These are phyloP conservation scores for Raphanus hybrid DNA, from an alignment of 441 rosid genomes.

Conservation along the genomic window DNA sequence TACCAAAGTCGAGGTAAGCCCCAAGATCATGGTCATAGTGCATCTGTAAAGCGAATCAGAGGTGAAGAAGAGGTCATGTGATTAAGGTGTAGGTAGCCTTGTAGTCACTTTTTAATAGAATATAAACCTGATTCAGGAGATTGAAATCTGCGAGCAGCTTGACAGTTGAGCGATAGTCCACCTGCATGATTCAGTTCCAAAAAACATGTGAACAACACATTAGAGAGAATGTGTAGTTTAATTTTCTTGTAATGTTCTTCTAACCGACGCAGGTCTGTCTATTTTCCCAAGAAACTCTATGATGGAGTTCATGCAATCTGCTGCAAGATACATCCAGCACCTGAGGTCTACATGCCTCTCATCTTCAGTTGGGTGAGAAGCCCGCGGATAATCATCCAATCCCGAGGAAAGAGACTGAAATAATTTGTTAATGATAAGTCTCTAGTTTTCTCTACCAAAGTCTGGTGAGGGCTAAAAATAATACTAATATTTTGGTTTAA, in stretches of 20 bases:
- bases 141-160: constrained; percentile 83
- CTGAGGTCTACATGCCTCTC: constrained; percentile 96
- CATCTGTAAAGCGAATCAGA: constrained; percentile 56
- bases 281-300: constrained; percentile 53
- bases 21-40: constrained; percentile 82
- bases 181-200: constrained; percentile 48
- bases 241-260: constrained; percentile 5
- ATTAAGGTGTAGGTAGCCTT: background rate
- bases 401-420: constrained; percentile 87
- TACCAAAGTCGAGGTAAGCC: constrained; percentile 91
- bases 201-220: background rate
- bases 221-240: background rate
- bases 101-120: background rate
- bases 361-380: constrained; percentile 91
- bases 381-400: constrained; percentile 95
- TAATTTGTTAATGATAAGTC: constrained; percentile 35
- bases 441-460: background rate
- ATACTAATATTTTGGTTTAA: background rate
- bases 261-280: constrained; percentile 56
- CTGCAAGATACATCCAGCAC: constrained; percentile 99
- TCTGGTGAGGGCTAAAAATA: background rate
- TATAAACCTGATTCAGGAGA: constrained; percentile 76
- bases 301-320: constrained; percentile 88
- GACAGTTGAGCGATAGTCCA: constrained; percentile 61
- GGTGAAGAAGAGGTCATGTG: background rate